Evolutionary conservation across 805 yeast genomes (phyloP).

Genomic region (Lipomyces oligophaga): DNA sequence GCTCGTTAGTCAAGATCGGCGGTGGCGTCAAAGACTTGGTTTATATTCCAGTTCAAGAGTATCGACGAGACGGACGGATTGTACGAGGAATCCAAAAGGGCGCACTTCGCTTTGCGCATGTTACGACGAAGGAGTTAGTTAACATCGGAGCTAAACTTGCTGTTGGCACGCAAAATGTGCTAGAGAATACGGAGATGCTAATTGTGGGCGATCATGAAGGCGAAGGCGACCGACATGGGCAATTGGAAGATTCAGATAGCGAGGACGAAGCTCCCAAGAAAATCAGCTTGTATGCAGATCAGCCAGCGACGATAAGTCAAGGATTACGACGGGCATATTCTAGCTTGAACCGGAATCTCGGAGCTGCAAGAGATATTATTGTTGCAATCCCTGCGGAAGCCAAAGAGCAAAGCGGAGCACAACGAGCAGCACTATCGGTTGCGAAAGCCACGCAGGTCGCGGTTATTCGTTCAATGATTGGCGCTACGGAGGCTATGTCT

Average conservation of each 20-base stretch:
- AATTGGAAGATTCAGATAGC: constrained; percentile 31
- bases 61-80: constrained; percentile 65
- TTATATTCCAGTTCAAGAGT: constrained; percentile 69
- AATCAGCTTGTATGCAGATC: constrained; percentile 77
- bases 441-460: constrained; percentile 78
- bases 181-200: constrained; percentile 75
- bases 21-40: constrained; percentile 72
- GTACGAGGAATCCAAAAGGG: constrained; percentile 72
- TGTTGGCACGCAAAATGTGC: constrained; percentile 76
- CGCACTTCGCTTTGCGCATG: constrained; percentile 64
- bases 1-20: constrained; percentile 72
- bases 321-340: constrained; percentile 75
- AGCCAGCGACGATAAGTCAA: constrained; percentile 65
- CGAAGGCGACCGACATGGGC: constrained; percentile 1
- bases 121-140: constrained; percentile 74
- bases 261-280: constrained; percentile 41
- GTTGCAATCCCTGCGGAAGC: constrained; percentile 57
- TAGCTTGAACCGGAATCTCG: constrained; percentile 64
- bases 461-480: constrained; percentile 78
- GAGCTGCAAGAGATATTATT: constrained; percentile 62
- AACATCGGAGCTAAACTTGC: constrained; percentile 81
- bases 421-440: constrained; percentile 61
- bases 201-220: constrained; percentile 53
- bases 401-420: constrained; percentile 60
- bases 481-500: constrained; percentile 86